A percentile compares a stretch with the other conserved stretches of the same genome.
These are phyloP conservation scores for button mushroom (Agaricus bisporus) DNA, from an alignment of 768 basidiomycete genomes.

Conservation along the genomic window DNA sequence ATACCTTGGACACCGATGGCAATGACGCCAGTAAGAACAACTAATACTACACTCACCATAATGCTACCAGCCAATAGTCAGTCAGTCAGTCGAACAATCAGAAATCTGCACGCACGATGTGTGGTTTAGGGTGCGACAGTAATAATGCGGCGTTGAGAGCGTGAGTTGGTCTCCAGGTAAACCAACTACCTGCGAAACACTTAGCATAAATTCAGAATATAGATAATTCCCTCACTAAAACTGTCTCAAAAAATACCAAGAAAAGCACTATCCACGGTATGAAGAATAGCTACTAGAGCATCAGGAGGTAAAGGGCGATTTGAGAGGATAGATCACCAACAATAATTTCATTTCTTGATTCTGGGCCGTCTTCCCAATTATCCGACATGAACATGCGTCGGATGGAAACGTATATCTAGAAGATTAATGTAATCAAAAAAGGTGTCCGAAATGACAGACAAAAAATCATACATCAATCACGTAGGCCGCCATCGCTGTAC, in stretches of 20 bases:
- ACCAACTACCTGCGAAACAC: constrained; percentile 1
- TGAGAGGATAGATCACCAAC: background rate
- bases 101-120: background rate
- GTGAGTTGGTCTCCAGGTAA: background rate
- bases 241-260: constrained; percentile 2
- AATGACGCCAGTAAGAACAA: background rate
- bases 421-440: background rate
- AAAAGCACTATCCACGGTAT: constrained; percentile 4
- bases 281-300: background rate
- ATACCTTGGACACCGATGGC: background rate
- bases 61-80: background rate
- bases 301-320: background rate
- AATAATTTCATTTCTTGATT: background rate
- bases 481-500: constrained; percentile 1
- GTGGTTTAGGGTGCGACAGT: background rate
- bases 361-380: constrained; percentile 7
- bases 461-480: background rate
- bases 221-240: background rate
- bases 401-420: constrained; percentile 7
- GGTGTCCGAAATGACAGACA: no score
- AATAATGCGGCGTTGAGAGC: background rate
- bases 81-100: background rate
- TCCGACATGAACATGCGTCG: constrained; percentile 7
- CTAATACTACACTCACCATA: background rate
- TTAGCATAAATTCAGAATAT: background rate